Evolutionary conservation across 768 basidiomycete species (phyloP), one percentile per base, ranked within the genome.

Genomic region (Terana coerulea): DNA sequence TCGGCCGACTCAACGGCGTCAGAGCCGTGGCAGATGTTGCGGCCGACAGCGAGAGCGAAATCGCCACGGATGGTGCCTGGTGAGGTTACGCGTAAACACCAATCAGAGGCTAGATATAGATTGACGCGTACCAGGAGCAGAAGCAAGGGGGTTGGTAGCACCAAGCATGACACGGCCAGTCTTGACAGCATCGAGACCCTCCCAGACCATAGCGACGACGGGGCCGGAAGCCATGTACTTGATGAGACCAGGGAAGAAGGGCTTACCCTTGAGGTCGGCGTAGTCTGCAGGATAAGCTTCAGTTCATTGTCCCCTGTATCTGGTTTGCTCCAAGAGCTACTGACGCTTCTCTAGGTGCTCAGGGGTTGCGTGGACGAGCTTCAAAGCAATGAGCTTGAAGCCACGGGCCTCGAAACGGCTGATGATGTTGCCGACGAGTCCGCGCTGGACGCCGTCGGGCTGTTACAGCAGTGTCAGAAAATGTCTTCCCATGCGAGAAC

Each of bases 401-500:
- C 97, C 97, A 61, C 95, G 92, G 77, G 88, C 84, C 83, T 99
- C 97, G 73, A 99, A 98, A 63, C 95, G 83, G 66, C 79, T 64
- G 73, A 95, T 91, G 83, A 98, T 98, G 76, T 92, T 86, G 68
- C 92, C 95, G 69, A 95, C 78, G 73, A 98, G 88, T 61, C 79
- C 85, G 64, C 97, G 90, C 75, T 98, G 93, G 76, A 99, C 97
- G 71, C 95, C 97, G 75, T 99, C 97, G 64, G 97, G 97, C 95
- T 97, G 52, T 3, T 9, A 9, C 29, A 29, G 25, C n/a, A 48
- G 33, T 19, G 29, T 43, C 24, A 59, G 39, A 8, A 51, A 35
- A 11, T 9, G 33, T 41, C 42, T 10, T 3, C 17, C 31, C 11
- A 29, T 31, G 14, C 41, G 21, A 42, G 25, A 17, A 35, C 46